These are phyloP conservation scores for Zangia roseola DNA, from an alignment of 768 basidiomycete species.

Conservation along the genomic window DNA sequence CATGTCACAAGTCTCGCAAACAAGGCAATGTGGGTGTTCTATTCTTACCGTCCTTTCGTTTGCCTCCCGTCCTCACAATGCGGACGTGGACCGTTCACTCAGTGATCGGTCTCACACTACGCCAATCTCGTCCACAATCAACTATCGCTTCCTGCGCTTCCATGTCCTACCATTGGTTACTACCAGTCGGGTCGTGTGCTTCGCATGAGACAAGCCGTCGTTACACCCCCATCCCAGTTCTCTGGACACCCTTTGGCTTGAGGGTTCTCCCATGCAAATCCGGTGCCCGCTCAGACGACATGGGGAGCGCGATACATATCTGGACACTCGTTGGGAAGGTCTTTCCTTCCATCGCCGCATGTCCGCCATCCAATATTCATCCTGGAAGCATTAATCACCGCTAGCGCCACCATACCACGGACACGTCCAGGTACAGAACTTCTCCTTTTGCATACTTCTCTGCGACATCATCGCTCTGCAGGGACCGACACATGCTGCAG, in stretches of 20 bases:
- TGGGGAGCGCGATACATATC: conserved; percentile 2
- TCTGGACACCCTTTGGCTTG: conserved; percentile 1
- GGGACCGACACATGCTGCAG: conserved; percentile 10
- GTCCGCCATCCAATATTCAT: conserved; percentile 22
- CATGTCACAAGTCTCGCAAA: background rate
- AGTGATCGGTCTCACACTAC: conserved; percentile 22
- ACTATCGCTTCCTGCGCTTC: conserved; percentile 16
- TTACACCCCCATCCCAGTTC: conserved; percentile 5
- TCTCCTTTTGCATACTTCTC: conserved; percentile 23
- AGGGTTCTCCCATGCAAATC: conserved; percentile 31
- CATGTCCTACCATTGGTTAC: conserved; percentile 15
- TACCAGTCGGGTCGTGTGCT: conserved; percentile 17
- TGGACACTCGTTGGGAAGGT: conserved; percentile 12
- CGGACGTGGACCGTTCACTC: conserved; percentile 1
- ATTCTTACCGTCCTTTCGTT: conserved; percentile 1
- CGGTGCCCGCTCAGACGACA: conserved; percentile 7
- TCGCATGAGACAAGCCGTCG: conserved; percentile 16
- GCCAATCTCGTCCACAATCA: conserved; percentile 24
- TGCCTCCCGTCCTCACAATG: background rate
- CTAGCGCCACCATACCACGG: conserved; percentile 28
- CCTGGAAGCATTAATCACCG: conserved; percentile 31
- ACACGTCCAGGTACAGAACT: conserved; percentile 16
- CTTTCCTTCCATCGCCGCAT: conserved; percentile 23
- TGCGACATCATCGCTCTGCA: conserved; percentile 30
- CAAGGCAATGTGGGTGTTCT: background rate